Conservation (phyloP, 345 rosid genomes). For the Theobroma cacao region DNA sequence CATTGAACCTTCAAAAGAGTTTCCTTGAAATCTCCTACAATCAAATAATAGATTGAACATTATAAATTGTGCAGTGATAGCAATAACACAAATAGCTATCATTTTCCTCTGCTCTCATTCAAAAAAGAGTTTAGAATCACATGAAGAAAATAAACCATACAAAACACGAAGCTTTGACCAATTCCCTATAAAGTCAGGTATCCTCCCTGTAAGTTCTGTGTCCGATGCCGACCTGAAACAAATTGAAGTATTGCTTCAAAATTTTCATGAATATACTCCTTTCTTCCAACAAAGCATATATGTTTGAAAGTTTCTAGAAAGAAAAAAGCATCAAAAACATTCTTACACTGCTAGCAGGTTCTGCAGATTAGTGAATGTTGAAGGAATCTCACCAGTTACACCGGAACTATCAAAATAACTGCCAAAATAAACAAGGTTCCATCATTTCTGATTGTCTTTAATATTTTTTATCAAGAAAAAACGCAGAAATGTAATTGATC, state of each 20-base stretch:
- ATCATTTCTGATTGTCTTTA: neutral
- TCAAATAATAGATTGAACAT: conserved; percentile 11
- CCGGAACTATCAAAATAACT: conserved; percentile 59
- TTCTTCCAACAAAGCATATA: neutral
- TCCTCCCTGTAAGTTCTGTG: conserved; percentile 50
- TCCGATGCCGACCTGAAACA: conserved; percentile 62
- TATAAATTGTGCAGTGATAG: neutral
- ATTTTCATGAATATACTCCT: neutral
- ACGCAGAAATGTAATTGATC: neutral
- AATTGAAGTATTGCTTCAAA: neutral
- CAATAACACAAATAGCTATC: neutral
- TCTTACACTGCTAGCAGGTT: conserved; percentile 42
- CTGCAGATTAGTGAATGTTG: conserved; percentile 41
- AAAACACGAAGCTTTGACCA: conserved; percentile 49
- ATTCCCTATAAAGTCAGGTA: conserved; percentile 71
- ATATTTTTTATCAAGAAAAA: neutral
- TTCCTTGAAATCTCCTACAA: conserved; percentile 69
- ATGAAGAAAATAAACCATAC: conserved; percentile 31
- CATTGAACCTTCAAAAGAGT: conserved; percentile 59
- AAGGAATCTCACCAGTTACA: conserved; percentile 50
- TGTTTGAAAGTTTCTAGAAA: neutral
- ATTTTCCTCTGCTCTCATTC: neutral
- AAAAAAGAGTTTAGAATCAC: neutral
- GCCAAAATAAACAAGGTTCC: conserved; percentile 14
- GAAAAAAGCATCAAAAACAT: neutral